These are phyloP conservation scores for Lumnitzera racemosa DNA, from an alignment of 345 rosid species.

Conservation along the genomic window DNA sequence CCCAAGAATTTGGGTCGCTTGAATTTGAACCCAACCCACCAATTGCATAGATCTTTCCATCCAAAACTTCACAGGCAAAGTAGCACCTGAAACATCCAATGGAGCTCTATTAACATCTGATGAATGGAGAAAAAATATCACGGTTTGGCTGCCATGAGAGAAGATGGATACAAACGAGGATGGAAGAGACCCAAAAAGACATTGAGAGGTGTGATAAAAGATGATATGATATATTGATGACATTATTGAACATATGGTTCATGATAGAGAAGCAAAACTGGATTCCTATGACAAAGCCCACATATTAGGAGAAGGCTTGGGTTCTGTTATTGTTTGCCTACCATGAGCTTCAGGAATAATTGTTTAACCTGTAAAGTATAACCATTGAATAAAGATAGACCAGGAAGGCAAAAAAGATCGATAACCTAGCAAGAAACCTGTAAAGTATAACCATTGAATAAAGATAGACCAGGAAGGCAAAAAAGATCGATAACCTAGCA, in stretches of 20 bases:
- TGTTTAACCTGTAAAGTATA: too few species aligned
- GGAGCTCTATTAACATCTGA: background rate
- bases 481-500: conserved; percentile 33
- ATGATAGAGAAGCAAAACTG: too few species aligned
- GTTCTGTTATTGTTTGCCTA: too few species aligned
- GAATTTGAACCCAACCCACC: conserved; percentile 54
- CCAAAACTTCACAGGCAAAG: conserved; percentile 61
- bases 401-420: background rate
- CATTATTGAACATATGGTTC: too few species aligned
- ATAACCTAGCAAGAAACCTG: conserved; percentile 47
- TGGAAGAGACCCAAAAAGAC: too few species aligned
- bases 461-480: background rate
- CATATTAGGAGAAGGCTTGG: too few species aligned
- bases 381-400: too few species aligned
- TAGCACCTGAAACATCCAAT: conserved; percentile 45
- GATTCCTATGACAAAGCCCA: too few species aligned
- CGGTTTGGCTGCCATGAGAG: background rate
- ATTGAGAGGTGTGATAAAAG: too few species aligned
- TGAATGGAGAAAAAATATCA: background rate
- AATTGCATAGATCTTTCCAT: conserved; percentile 54
- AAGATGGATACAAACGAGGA: background rate
- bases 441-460: too few species aligned
- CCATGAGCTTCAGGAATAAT: too few species aligned
- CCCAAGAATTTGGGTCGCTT: conserved; percentile 53
- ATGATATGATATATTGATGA: too few species aligned